These are phyloP conservation scores for Coniella vitis DNA, from an alignment of 2,329 filamentous ascomycete genomes.

Conservation along the genomic window DNA sequence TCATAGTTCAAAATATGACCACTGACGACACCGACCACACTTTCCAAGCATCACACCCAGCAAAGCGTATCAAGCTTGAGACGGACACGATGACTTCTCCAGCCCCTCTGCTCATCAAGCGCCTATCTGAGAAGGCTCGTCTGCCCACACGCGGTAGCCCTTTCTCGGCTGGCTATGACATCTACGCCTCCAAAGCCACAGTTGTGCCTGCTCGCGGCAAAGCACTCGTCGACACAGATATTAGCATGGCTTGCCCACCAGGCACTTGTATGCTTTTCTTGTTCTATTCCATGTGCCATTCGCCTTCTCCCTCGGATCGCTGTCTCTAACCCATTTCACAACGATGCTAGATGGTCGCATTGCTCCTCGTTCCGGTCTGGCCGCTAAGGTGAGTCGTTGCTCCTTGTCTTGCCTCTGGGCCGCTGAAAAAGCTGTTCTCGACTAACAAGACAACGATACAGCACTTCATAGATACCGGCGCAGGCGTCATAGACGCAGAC, in stretches of 20 bases:
- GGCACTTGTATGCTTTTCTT: slow-evolving; percentile 65
- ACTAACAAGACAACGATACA: neutral
- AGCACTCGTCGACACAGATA: slow-evolving; percentile 81
- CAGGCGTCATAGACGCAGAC: slow-evolving; percentile 95
- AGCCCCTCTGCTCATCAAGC: slow-evolving; percentile 75
- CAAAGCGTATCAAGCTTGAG: slow-evolving; percentile 71
- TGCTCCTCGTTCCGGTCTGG: slow-evolving; percentile 84
- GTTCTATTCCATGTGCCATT: neutral
- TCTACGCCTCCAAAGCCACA: slow-evolving; percentile 73
- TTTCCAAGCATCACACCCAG: slow-evolving; percentile 64
- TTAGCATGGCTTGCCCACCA: slow-evolving; percentile 82
- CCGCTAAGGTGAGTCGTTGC: slow-evolving; percentile 50
- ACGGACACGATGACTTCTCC: slow-evolving; percentile 26
- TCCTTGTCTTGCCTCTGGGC: no score
- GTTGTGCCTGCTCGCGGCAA: slow-evolving; percentile 77
- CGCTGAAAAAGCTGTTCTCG: neutral
- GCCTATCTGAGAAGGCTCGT: slow-evolving; percentile 71
- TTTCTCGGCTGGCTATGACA: slow-evolving; percentile 87
- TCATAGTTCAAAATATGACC: slow-evolving; percentile 22
- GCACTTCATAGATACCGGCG: slow-evolving; percentile 92
- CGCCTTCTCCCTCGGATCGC: neutral
- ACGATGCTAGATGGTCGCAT: slow-evolving; percentile 67
- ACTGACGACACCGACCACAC: slow-evolving; percentile 36
- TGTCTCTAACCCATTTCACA: slow-evolving; percentile 1
- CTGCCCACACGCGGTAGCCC: slow-evolving; percentile 83